Percentiles rank a stretch among this genome's conserved stretches.
These are phyloP conservation scores for Melaleuca quinquenervia DNA, from an alignment of 345 rosid genomes.

Conservation along the genomic window DNA sequence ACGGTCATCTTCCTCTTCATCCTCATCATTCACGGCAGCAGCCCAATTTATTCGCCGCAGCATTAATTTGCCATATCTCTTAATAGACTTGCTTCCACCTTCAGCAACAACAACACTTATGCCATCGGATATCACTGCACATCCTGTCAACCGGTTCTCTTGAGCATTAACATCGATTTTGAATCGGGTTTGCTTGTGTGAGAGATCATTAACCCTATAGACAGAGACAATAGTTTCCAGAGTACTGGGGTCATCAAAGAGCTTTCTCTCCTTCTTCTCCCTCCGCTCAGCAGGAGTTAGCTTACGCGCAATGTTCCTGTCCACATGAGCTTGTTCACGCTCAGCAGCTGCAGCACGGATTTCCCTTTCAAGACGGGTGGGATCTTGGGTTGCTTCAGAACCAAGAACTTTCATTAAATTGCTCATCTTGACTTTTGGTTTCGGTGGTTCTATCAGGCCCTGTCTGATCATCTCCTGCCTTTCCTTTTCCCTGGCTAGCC, in stretches of 20 bases:
- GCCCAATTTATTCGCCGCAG: constrained; percentile 83
- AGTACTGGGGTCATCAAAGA: constrained; percentile 62
- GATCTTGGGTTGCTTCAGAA: constrained; percentile 98
- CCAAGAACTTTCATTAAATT: constrained; percentile 95
- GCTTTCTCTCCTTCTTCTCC: constrained; percentile 89
- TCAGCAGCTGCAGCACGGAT: constrained; percentile 90
- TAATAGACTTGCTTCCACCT: constrained; percentile 83
- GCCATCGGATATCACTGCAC: constrained; percentile 65
- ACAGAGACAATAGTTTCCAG: constrained; percentile 74
- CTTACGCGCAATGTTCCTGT: constrained; percentile 81
- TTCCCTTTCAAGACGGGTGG: constrained; percentile 91
- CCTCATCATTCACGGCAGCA: constrained; percentile 57
- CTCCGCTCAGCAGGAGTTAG: constrained; percentile 92
- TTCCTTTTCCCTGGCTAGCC: constrained; percentile 82
- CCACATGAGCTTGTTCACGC: constrained; percentile 97
- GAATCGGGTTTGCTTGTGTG: constrained; percentile 72
- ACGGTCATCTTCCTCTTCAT: constrained; percentile 31
- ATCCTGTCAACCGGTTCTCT: constrained; percentile 77
- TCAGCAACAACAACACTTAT: constrained; percentile 76
- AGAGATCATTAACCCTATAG: constrained; percentile 73
- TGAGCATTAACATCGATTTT: constrained; percentile 92
- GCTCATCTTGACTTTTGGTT: constrained; percentile 89
- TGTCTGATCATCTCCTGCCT: constrained; percentile 97
- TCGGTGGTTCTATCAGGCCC: constrained; percentile 89
- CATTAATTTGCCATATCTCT: constrained; percentile 89